phyloP scores from a whole-genome alignment of 441 rosid species.

The Gossypium laxum region DNA sequence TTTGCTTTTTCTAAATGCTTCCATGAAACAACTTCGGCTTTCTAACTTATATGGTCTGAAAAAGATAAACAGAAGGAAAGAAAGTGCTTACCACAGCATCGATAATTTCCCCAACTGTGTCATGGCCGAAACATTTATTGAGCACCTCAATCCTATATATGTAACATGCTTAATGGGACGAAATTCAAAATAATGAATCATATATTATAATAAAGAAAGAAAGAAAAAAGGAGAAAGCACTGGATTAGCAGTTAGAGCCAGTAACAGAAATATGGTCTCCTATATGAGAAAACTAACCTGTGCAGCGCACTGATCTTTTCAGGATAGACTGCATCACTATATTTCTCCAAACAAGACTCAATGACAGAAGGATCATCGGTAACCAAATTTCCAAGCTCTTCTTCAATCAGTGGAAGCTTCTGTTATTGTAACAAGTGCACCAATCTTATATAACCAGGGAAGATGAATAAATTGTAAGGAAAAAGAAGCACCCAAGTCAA shows the following conservation, averaged over 20 bases:
- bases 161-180: neutral
- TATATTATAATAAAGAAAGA: neutral
- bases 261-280: neutral
- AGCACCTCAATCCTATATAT: constrained; percentile 48
- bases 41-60: neutral
- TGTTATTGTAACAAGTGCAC: constrained; percentile 21
- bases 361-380: constrained; percentile 84
- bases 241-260: neutral
- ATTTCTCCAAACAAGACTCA: constrained; percentile 51
- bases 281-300: constrained; percentile 39
- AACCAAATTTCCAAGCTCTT: constrained; percentile 51
- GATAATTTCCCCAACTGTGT: constrained; percentile 59
- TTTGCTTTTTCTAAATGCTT: neutral
- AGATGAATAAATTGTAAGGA: constrained; percentile 2
- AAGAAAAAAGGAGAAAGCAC: neutral
- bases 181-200: neutral
- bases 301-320: constrained; percentile 55
- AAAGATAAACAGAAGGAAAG: neutral
- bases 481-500: neutral
- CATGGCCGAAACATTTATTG: constrained; percentile 65
- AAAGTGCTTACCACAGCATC: constrained; percentile 42
- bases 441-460: constrained; percentile 12
- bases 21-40: neutral
- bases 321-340: constrained; percentile 49
- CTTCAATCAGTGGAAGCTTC: constrained; percentile 54